These are phyloP conservation scores for Inga laurina DNA, from an alignment of 306 rosid species.

Conservation along the genomic window DNA sequence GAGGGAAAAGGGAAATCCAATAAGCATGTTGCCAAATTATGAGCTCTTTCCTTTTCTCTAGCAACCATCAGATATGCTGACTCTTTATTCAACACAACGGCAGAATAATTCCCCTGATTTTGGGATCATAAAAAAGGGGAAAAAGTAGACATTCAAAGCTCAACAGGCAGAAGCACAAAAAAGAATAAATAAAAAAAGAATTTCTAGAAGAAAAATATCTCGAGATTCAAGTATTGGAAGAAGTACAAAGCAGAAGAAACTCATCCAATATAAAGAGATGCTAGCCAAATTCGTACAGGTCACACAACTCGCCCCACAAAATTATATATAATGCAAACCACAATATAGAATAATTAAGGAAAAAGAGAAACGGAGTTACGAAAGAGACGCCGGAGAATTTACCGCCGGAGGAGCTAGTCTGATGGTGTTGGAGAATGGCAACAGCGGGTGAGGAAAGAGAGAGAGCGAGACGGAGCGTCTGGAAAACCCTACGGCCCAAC, in stretches of 20 bases:
- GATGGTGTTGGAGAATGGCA: not conserved
- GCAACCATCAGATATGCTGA: not conserved
- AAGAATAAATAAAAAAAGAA: not conserved
- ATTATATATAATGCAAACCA: not conserved
- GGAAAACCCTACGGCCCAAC: not conserved
- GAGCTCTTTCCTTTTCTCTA: not conserved
- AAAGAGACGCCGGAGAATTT: not conserved
- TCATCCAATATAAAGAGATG: not conserved
- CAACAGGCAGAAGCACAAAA: not conserved
- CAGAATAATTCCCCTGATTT: not conserved
- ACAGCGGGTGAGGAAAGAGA: not conserved
- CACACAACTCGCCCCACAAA: not conserved
- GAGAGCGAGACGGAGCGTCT: not conserved
- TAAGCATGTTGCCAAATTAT: not conserved
- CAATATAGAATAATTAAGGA: not conserved
- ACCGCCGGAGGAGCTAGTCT: not conserved
- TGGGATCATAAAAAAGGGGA: too few relatives aligned
- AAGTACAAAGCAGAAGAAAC: not conserved
- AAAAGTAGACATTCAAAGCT: too few relatives aligned
- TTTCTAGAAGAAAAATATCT: not conserved
- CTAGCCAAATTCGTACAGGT: not conserved
- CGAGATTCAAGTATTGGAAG: too few relatives aligned
- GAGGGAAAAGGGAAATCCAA: not conserved
- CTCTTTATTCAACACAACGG: not conserved
- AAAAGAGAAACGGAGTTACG: not conserved